Base-by-base conservation (phyloP, 495 filamentous ascomycete genomes). In the Venustampulla echinocandica region DNA sequence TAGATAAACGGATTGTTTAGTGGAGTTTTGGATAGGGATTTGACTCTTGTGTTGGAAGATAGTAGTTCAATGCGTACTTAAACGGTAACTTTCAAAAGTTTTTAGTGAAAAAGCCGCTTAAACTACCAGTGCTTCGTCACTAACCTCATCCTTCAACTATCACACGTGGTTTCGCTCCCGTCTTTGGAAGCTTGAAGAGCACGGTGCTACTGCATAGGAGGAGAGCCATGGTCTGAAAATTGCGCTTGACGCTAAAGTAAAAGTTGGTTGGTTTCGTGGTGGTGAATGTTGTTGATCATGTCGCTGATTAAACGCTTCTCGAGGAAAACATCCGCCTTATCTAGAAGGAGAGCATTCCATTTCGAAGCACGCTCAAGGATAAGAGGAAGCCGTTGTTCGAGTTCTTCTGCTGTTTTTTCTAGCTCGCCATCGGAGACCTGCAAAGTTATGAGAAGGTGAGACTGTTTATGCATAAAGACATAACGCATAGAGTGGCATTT, bases 381-480 rank as follows among this genome's bases (percentile, higher is more conserved):
- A 3, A 44, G 41, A 44, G 23, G 41, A 23, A 44, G 22, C 30
- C 22, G 22, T 3, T 15, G 10, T 44, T 44, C 41, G 41, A 44
- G 41, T 44, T 44, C 41, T 44, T 44, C 20, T 27, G 41, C 22
- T 13, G 41, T 44, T 44, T 14, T 44, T 27, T 14, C 22, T 44
- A 44, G 9, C 41, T 44, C 21, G 21, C 41, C 20, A 44, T 20
- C 22, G 22, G 14, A 44, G 41, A 44, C 41, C 22, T 44, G 30
- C 20, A 44, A 44, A 44, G 41, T 44, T 44, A 44, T 44, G 30
- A 44, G 41, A 27, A 44, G 2, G 30, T 14, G 15, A 44, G 41
- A 44, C 30, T 44, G 30, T 44, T 32, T 27, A 44, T 44, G 20
- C 20, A 44, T 44, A 44, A 27, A 44, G 14, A 44, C 22, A 44